These are phyloP conservation scores for Amanita rimosa DNA, from an alignment of 768 basidiomycete species.

Conservation along the genomic window DNA sequence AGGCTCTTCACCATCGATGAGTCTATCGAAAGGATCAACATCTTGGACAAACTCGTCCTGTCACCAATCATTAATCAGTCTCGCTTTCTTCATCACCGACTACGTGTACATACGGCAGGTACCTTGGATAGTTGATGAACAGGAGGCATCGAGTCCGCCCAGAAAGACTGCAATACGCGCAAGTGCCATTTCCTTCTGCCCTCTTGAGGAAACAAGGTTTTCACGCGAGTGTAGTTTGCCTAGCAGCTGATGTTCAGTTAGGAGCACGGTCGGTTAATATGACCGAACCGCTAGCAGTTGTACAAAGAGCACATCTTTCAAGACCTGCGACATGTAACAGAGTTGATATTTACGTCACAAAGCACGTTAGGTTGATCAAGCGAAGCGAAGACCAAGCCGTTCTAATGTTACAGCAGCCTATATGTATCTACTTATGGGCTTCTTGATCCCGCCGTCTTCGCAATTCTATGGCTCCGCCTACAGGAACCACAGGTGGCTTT, in stretches of 20 bases:
- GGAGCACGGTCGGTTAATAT: constrained; percentile 1
- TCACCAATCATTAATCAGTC: background rate
- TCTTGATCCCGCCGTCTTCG: background rate
- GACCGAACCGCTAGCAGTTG: constrained; percentile 1
- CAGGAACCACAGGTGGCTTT: constrained; percentile 1
- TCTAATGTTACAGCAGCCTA: too few species aligned
- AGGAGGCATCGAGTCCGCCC: constrained; percentile 17
- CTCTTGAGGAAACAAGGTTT: constrained; percentile 33
- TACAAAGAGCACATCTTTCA: constrained; percentile 1
- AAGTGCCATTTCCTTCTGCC: constrained; percentile 48
- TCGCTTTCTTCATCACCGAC: background rate
- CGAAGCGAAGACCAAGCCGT: too few species aligned
- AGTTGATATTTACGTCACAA: too few species aligned
- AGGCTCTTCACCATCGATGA: constrained; percentile 34
- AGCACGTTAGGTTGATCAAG: too few species aligned
- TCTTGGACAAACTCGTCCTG: constrained; percentile 24
- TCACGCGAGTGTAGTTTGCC: constrained; percentile 32
- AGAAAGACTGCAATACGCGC: constrained; percentile 38
- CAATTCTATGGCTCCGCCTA: background rate
- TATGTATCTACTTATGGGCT: constrained; percentile 1
- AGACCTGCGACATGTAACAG: background rate
- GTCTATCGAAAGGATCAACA: constrained; percentile 42
- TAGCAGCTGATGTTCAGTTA: constrained; percentile 10
- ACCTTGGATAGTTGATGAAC: background rate
- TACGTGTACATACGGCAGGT: background rate